Percentiles rank a stretch among this genome's conserved stretches.
These are phyloP conservation scores for Alternaria alternata DNA, from an alignment of 2,329 filamentous ascomycete genomes.

Conservation along the genomic window DNA sequence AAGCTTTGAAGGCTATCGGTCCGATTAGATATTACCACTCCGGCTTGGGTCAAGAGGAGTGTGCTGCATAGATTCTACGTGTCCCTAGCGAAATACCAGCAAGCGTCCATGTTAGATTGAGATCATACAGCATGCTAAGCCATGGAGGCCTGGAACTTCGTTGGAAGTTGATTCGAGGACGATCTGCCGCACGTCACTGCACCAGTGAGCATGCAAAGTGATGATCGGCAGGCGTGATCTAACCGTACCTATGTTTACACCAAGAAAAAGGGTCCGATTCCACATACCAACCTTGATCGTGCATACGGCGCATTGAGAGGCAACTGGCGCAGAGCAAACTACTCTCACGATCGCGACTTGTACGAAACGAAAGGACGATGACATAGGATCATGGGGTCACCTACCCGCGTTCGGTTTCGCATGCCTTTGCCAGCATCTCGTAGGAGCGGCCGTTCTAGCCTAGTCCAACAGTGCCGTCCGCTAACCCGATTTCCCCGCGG, in stretches of 20 bases:
- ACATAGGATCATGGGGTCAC: constrained; percentile 17
- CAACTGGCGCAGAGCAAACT: constrained; percentile 1
- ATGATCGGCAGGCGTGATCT: constrained; percentile 24
- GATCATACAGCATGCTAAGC: constrained; percentile 26
- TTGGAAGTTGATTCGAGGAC: constrained; percentile 23
- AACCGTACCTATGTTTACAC: constrained; percentile 20
- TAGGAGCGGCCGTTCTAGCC: constrained; percentile 39
- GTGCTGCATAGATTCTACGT: constrained; percentile 25
- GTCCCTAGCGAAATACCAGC: constrained; percentile 30
- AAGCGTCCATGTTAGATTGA: constrained; percentile 25
- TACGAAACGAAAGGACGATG: constrained; percentile 9
- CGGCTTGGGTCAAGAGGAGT: constrained; percentile 36
- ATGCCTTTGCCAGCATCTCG: constrained; percentile 34
- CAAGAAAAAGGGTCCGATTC: constrained; percentile 16
- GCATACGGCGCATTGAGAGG: constrained; percentile 14
- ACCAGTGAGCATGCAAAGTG: constrained; percentile 20
- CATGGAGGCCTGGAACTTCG: constrained; percentile 37
- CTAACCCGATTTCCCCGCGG: constrained; percentile 47
- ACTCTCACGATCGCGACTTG: constrained; percentile 6
- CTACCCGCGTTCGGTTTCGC: constrained; percentile 28
- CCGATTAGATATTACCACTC: constrained; percentile 41
- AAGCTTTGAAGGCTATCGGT: constrained; percentile 39
- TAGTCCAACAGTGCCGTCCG: constrained; percentile 37
- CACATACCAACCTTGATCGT: constrained; percentile 12
- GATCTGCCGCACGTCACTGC: constrained; percentile 27